Evolutionary conservation across 176 grass and related monocot species (phyloP).

Genomic region (Eragrostis curvula): DNA sequence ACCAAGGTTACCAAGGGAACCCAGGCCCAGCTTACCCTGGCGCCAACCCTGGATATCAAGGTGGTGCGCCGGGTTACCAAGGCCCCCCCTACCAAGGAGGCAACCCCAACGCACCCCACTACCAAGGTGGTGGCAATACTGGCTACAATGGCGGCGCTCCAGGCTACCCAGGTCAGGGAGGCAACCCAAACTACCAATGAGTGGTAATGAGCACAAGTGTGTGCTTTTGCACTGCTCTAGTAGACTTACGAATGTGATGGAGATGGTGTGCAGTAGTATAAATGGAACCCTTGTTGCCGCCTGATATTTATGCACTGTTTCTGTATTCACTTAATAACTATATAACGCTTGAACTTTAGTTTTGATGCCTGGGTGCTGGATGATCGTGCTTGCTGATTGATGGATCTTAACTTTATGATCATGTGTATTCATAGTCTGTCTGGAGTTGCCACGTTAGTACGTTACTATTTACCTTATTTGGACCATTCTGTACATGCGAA

Average conservation of each 20-base stretch:
- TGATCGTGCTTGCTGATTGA: neutral
- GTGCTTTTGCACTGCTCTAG: neutral
- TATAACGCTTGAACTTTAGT: neutral
- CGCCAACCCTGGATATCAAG: slow-evolving; percentile 59
- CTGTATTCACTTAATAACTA: slow-evolving; percentile 14
- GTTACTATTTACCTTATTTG: too few species aligned
- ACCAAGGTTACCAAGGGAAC: slow-evolving; percentile 55
- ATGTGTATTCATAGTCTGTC: too few species aligned
- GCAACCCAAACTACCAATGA: slow-evolving; percentile 19
- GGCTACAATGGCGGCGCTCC: slow-evolving; percentile 17
- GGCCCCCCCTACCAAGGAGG: slow-evolving; percentile 43
- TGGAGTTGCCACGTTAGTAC: too few species aligned
- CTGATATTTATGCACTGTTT: slow-evolving; percentile 1
- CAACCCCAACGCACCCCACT: slow-evolving; percentile 10
- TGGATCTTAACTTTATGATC: too few species aligned
- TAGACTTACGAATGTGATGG: neutral
- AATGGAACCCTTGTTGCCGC: slow-evolving; percentile 5
- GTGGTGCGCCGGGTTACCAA: slow-evolving; percentile 51
- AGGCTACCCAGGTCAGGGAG: slow-evolving; percentile 30
- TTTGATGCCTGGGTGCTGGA: neutral
- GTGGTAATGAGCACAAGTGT: neutral
- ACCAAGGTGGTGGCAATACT: slow-evolving; percentile 20
- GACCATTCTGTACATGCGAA: too few species aligned
- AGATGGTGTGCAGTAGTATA: slow-evolving; percentile 30
- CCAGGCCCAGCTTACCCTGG: slow-evolving; percentile 51